Conservation (phyloP, 148 eudicot species). For the Camellia sinensis region DNA sequence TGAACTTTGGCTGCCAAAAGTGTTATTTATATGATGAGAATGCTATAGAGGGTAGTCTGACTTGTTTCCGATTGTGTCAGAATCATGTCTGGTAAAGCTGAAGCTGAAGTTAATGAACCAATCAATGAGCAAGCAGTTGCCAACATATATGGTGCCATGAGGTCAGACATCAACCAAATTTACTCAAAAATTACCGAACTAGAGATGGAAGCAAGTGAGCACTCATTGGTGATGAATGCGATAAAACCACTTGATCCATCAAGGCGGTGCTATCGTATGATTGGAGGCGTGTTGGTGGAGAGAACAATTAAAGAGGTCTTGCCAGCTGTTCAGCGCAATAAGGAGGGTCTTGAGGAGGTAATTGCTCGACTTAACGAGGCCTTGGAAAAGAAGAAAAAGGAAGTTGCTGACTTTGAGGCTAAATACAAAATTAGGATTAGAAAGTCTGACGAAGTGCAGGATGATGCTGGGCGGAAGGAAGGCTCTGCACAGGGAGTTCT, state of each 20-base stretch:
- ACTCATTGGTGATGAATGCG: slow-evolving; percentile 80
- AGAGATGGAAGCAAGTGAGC: slow-evolving; percentile 94
- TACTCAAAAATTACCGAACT: slow-evolving; percentile 91
- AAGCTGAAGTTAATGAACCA: slow-evolving; percentile 52
- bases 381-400: slow-evolving; percentile 79
- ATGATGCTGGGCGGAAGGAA: slow-evolving; percentile 63
- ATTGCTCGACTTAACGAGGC: slow-evolving; percentile 71
- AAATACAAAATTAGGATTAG: slow-evolving; percentile 80
- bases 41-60: background rate
- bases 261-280: slow-evolving; percentile 85
- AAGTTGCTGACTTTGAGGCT: slow-evolving; percentile 71
- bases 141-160: slow-evolving; percentile 66
- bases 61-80: slow-evolving; percentile 9
- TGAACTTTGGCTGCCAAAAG: background rate
- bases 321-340: slow-evolving; percentile 86
- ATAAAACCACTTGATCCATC: slow-evolving; percentile 82
- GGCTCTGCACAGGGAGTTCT: slow-evolving; percentile 92
- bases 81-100: slow-evolving; percentile 49
- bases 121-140: slow-evolving; percentile 86
- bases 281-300: slow-evolving; percentile 93
- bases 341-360: slow-evolving; percentile 87
- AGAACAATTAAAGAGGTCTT: slow-evolving; percentile 84
- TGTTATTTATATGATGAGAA: background rate
- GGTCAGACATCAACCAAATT: slow-evolving; percentile 72
- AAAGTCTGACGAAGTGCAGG: slow-evolving; percentile 63